Conservation (phyloP, 192 early-diverging fungal genomes). For the Backusella luteola region DNA sequence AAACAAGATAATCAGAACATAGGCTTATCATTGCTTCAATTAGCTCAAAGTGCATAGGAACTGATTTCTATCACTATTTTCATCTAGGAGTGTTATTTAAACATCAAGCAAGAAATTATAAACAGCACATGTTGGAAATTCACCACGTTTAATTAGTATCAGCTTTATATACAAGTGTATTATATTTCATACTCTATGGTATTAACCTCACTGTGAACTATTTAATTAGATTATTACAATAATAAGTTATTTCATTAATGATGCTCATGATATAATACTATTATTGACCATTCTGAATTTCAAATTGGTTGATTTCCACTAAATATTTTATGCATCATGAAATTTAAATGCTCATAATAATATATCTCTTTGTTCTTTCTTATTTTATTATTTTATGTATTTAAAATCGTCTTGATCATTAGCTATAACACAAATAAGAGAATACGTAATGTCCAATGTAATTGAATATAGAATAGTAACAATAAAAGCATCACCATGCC, state of each 20-base stretch:
- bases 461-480: too few relatives aligned
- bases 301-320: neutral
- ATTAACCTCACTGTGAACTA: neutral
- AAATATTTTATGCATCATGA: neutral
- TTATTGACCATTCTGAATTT: conserved; percentile 1
- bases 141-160: neutral
- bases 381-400: neutral
- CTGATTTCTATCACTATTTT: neutral
- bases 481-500: too few relatives aligned
- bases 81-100: neutral
- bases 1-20: neutral
- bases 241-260: neutral
- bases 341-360: neutral
- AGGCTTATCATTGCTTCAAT: neutral
- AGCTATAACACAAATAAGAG: neutral
- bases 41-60: neutral
- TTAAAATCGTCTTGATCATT: neutral
- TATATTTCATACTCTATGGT: neutral
- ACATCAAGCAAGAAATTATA: neutral
- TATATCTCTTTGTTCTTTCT: neutral
- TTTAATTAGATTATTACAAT: neutral
- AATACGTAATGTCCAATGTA: neutral
- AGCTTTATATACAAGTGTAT: neutral
- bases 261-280: neutral
- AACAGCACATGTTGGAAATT: neutral